phyloP scores from a whole-genome alignment of 108 stramenopile species.

The Parietichytrium sp. region DNA sequence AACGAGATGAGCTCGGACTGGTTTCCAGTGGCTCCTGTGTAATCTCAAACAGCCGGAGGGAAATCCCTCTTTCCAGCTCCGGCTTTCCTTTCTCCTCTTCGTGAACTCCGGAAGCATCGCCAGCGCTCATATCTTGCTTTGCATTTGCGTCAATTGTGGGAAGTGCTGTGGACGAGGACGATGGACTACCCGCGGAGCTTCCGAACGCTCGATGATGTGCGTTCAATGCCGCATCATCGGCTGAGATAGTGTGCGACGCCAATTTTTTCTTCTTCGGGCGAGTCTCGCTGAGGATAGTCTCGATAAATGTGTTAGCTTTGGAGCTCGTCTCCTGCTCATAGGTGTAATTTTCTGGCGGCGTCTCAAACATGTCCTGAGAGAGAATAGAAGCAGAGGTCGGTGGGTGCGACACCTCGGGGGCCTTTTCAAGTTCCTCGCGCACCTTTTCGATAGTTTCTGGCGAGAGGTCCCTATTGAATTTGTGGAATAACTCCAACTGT shows the following conservation, averaged over 20 bases:
- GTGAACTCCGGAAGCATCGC: too few relatives aligned
- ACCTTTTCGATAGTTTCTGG: neutral
- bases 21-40: too few relatives aligned
- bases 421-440: neutral
- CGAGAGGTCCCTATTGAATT: conserved; percentile 4
- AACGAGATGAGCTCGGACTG: too few relatives aligned
- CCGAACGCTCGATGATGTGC: neutral
- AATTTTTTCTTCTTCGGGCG: conserved; percentile 22
- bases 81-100: too few relatives aligned
- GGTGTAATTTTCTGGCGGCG: conserved; percentile 38
- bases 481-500: conserved; percentile 14
- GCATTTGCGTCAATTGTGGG: too few relatives aligned
- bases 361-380: neutral
- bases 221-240: neutral
- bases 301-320: conserved; percentile 14
- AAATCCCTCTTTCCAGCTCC: too few relatives aligned
- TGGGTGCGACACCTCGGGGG: too few relatives aligned
- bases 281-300: neutral
- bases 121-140: too few relatives aligned
- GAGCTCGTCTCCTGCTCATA: conserved; percentile 34
- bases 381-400: neutral
- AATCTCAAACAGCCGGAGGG: too few relatives aligned
- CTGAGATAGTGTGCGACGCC: neutral
- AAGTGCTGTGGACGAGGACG: too few relatives aligned
- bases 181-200: neutral